Evolutionary conservation across 805 yeast genomes (phyloP), one percentile per base, ranked within the genome.

Genomic region (Pichia membranifaciens): DNA sequence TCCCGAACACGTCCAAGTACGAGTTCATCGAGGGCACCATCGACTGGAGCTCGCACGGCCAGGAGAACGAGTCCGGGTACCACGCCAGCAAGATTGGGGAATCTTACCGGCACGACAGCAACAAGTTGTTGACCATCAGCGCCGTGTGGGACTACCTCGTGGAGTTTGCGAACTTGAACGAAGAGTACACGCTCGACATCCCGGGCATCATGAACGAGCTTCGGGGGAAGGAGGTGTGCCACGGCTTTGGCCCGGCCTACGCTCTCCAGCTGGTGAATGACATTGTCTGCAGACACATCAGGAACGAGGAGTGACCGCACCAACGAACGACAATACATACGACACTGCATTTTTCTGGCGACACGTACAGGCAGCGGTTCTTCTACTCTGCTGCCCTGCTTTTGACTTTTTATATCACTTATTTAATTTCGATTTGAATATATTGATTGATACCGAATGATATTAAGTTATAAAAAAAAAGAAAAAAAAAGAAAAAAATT

Each of bases 111-210:
- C 43, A 54, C 51, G 54, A 65, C 36, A 68, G 67, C 12, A 62
- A 66, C 28, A 74, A 75, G 56, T 70, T 85, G 38, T 66, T 87
- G 50, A 87, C 89, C 0, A 69, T 86, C 0, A 79, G 86, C 17
- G 93, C 91, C 2, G 82, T 86, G 2, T 88, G 96, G 96, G 91
- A 87, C 60, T 84, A 83, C 59, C 64, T 88, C 41, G 66, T 73
- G 53, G 69, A 70, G 49, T 65, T 73, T 21, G 77, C 72, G 47
- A 71, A 69, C 37, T 64, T 70, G n/a, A 72, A 75, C 44, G 75
- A 78, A 31, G 73, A 68, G 34, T 58, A 64, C 20, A 73, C 74
- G 8, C 57, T 84, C 36, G 84, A 84, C 58, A 68, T 84, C 38
- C 64, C 70, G n/a, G 67, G 62, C 33, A 76, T 87, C 3, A 79